Evolutionary conservation across 2,329 filamentous ascomycete genomes (phyloP).

Genomic region (Colletotrichum incanum): DNA sequence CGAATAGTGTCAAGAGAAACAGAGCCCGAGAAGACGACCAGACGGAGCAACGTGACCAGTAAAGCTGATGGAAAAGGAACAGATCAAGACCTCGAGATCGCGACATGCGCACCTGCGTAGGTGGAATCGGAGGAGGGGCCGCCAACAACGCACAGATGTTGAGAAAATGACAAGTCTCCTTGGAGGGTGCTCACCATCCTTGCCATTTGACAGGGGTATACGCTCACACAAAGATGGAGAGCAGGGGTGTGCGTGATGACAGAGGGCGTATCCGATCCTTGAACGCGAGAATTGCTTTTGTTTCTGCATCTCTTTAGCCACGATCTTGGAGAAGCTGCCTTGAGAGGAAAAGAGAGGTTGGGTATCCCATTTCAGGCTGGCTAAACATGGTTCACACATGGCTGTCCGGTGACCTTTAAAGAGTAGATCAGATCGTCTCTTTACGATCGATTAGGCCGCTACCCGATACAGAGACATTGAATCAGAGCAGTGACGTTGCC

Average conservation of each 20-base stretch:
- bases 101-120: conserved; percentile 1
- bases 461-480: conserved; percentile 1
- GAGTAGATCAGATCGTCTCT: conserved; percentile 2
- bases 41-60: background rate
- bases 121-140: background rate
- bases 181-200: conserved; percentile 6
- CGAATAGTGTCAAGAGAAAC: background rate
- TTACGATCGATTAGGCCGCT: conserved; percentile 3
- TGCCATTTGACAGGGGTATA: conserved; percentile 19
- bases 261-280: conserved; percentile 3
- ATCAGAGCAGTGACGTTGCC: background rate
- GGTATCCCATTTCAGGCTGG: background rate
- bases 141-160: conserved; percentile 18
- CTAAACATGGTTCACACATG: conserved; percentile 13
- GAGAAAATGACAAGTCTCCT: conserved; percentile 19
- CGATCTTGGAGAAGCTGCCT: background rate
- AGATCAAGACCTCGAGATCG: conserved; percentile 17
- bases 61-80: background rate
- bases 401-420: conserved; percentile 9
- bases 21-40: too few species aligned
- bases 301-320: conserved; percentile 11
- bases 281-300: conserved; percentile 30
- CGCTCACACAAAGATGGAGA: background rate
- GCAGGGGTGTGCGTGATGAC: background rate
- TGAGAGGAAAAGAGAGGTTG: background rate